A percentile compares a stretch with the other conserved stretches of the same genome.
These are phyloP conservation scores for Ogataea degrootiae DNA, from an alignment of 805 yeast species.

Conservation along the genomic window DNA sequence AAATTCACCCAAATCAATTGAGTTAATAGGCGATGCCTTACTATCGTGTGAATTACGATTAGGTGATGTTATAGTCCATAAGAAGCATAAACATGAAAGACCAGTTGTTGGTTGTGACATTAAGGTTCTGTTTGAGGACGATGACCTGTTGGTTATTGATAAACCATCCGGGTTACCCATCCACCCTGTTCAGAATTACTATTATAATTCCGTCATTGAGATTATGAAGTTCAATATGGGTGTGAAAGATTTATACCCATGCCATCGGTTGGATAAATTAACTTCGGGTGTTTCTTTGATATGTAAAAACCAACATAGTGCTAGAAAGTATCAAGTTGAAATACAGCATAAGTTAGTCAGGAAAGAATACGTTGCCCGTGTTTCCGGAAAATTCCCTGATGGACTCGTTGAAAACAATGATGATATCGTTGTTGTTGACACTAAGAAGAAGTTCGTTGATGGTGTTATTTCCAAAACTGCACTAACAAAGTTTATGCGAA, in stretches of 20 bases:
- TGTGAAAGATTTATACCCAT: constrained; percentile 27
- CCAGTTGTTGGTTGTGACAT: constrained; percentile 15
- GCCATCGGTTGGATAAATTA: constrained; percentile 49
- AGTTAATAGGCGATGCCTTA: constrained; percentile 25
- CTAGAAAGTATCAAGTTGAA: constrained; percentile 29
- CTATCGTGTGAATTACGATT: constrained; percentile 12
- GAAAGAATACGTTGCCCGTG: constrained; percentile 46
- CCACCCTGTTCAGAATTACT: constrained; percentile 47
- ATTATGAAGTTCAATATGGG: constrained; percentile 33
- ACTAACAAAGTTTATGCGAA: constrained; percentile 17
- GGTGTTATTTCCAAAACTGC: constrained; percentile 24
- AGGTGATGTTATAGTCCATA: constrained; percentile 26
- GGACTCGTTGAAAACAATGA: constrained; percentile 29
- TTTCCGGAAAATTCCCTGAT: constrained; percentile 37
- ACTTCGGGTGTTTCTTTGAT: constrained; percentile 50
- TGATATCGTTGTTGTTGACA: constrained; percentile 32
- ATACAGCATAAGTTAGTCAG: constrained; percentile 29
- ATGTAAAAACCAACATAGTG: constrained; percentile 34
- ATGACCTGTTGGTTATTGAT: constrained; percentile 36
- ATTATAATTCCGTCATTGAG: constrained; percentile 42
- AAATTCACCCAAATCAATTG: constrained; percentile 19
- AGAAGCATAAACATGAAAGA: constrained; percentile 29
- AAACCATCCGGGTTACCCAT: constrained; percentile 54
- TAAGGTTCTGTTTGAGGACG: constrained; percentile 19
- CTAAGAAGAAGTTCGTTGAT: constrained; percentile 21